A percentile compares a stretch with the other conserved stretches of the same genome.
Conservation (phyloP, 2,329 filamentous ascomycete species). For the Colletotrichum agaves region DNA sequence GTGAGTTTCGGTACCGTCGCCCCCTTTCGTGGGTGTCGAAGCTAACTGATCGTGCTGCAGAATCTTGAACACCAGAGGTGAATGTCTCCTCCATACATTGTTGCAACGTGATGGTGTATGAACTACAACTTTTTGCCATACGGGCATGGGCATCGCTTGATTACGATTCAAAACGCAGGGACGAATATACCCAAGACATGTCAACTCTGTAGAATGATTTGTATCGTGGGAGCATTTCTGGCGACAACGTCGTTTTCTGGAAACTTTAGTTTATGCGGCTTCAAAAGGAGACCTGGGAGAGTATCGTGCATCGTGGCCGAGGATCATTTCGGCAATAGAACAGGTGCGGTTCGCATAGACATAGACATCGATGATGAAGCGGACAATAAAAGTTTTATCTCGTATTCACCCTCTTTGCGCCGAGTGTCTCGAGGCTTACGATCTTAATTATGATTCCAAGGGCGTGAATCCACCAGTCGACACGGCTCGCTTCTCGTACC, state of each 20-base stretch:
- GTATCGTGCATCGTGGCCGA: no score
- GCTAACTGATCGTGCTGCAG: not conserved
- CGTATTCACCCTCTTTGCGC: no score
- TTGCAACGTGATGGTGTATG: not conserved
- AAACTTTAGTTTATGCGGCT: no score
- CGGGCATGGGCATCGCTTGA: not conserved
- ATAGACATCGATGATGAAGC: no score
- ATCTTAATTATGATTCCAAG: not conserved
- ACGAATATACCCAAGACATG: not conserved
- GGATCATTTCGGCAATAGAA: no score
- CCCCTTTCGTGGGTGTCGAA: not conserved
- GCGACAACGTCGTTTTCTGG: no score
- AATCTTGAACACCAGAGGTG: slow-evolving; percentile 6
- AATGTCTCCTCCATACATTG: not conserved
- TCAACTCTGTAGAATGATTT: not conserved
- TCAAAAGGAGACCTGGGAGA: not conserved
- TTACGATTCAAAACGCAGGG: not conserved
- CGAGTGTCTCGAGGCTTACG: not conserved
- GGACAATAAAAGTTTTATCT: no score
- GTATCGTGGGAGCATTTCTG: not conserved
- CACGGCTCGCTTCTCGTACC: no score
- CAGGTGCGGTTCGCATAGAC: no score
- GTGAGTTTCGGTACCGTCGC: slow-evolving; percentile 19
- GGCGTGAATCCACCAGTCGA: not conserved
- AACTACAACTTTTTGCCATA: not conserved